Conservation (phyloP, 2,329 filamentous ascomycete species). For the Akanthomyces muscarius region DNA sequence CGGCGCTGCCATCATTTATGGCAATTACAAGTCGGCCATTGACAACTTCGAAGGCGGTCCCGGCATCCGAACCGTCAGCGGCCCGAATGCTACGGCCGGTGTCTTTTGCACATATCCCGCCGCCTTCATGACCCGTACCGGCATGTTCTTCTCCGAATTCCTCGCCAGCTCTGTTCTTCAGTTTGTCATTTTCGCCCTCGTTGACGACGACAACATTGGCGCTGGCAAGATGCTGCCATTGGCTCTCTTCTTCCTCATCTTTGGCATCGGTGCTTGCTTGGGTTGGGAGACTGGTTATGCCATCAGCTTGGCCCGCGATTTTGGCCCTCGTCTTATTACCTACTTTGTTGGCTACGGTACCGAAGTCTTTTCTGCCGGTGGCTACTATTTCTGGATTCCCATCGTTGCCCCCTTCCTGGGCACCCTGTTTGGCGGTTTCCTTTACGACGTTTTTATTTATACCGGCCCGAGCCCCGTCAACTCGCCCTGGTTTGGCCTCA, state of each 20-base stretch:
- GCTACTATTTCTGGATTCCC: constrained; percentile 73
- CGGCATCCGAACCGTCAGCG: constrained; percentile 57
- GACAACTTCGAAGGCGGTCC: constrained; percentile 58
- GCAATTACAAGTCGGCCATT: constrained; percentile 62
- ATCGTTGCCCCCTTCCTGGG: constrained; percentile 69
- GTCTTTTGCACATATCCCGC: constrained; percentile 73
- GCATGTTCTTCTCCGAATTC: constrained; percentile 70
- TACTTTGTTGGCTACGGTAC: constrained; percentile 65
- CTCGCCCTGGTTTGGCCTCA: constrained; percentile 61
- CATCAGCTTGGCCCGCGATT: constrained; percentile 69
- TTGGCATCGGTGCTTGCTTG: constrained; percentile 68
- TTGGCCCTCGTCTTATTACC: constrained; percentile 63
- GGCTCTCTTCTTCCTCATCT: constrained; percentile 66
- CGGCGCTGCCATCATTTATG: constrained; percentile 57
- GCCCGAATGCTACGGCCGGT: constrained; percentile 58
- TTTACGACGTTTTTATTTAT: constrained; percentile 67
- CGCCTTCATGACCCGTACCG: constrained; percentile 59
- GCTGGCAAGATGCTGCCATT: constrained; percentile 55
- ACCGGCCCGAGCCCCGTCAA: constrained; percentile 69
- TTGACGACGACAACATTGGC: constrained; percentile 54
- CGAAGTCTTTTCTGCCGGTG: constrained; percentile 63
- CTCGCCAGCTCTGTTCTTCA: constrained; percentile 64
- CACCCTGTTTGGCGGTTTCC: constrained; percentile 57
- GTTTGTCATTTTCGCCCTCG: constrained; percentile 68
- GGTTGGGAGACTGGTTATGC: constrained; percentile 76